Evolutionary conservation across 1,139 yeast genomes (phyloP).

Genomic region (Hansenula sp.): DNA sequence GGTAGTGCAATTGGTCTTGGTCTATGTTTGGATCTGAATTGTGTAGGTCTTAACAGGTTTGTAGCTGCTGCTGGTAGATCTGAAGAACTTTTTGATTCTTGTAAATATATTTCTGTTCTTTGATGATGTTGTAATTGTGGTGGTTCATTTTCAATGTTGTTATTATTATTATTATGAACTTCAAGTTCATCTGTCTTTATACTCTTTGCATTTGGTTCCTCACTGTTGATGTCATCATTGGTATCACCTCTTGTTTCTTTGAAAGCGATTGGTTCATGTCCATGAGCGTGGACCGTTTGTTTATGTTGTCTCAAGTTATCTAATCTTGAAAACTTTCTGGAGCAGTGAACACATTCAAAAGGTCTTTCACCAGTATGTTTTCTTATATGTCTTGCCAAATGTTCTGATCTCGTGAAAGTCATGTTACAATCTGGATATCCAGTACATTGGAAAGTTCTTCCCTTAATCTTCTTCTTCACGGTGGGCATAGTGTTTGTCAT

Average conservation of each 20-base stretch:
- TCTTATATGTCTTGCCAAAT: slow-evolving; percentile 85
- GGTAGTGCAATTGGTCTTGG: slow-evolving; percentile 21
- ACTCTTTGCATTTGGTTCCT: background rate
- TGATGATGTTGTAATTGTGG: background rate
- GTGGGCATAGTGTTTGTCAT: slow-evolving; percentile 1
- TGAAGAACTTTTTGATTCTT: slow-evolving; percentile 6
- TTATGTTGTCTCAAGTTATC: slow-evolving; percentile 91
- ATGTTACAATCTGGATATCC: slow-evolving; percentile 86
- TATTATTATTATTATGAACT: background rate
- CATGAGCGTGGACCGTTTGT: slow-evolving; percentile 88
- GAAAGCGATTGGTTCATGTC: slow-evolving; percentile 29
- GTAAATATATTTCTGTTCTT: background rate
- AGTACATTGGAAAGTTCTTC: slow-evolving; percentile 75
- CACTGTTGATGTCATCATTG: background rate
- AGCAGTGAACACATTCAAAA: slow-evolving; percentile 80
- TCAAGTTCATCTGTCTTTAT: background rate
- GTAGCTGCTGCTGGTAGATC: slow-evolving; percentile 13
- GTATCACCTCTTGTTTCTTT: background rate
- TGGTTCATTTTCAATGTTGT: background rate
- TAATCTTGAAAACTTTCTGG: slow-evolving; percentile 73
- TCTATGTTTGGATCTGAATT: slow-evolving; percentile 22
- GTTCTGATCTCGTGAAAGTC: slow-evolving; percentile 72
- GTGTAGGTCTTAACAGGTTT: slow-evolving; percentile 17
- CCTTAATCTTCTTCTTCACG: slow-evolving; percentile 43
- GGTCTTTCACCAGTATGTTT: slow-evolving; percentile 97